Base-by-base conservation (phyloP, 179 eudicot genomes). In the Drosera spatulata region DNA sequence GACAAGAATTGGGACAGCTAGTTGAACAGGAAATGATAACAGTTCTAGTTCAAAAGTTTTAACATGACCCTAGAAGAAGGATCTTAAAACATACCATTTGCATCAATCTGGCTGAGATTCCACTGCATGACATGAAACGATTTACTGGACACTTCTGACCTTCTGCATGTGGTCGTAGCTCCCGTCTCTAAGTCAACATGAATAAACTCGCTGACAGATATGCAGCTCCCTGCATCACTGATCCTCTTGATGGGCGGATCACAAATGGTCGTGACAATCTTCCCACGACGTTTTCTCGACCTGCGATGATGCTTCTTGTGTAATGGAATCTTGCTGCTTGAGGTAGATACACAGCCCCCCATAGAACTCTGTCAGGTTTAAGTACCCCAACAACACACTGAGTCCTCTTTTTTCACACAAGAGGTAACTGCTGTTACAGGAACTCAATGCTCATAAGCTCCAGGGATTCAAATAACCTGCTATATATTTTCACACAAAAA, bases 101-200 rank as follows among this genome's bases (percentile, higher is more conserved):
- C 70, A 41, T 76, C 85, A 15, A 66, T 71, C 61, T 71, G 82
- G 55, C 73, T 75, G 69, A 73, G 68, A 44, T 75, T 84, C 58
- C 74, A 69, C 68, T 79, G 79, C 43, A 79, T 79, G 45, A 73
- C 69, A 53, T 65, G 77, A 65, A 76, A 82, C 0, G 83, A 66
- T 65, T 71, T 73, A 54, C 64, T 76, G 38, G 83, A 71, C 55
- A 75, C 83, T 42, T 79, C 84, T 10, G 88, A 77, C 58, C 81
- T 65, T 49, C 80, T 64, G 58, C 77, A 76, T 65, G 76, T 72
- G 48, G 81, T 61, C 1, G 79, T 64, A n/a, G 74, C 76, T 37
- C 73, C 78, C 50, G 71, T 77, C 55, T 79, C 79, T 22, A 72
- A 47, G 53, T 78, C 77, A 14, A 73, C 61, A 6, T 71, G 81